Conservation (phyloP, 768 basidiomycete genomes). For the Tulasnella sp. region DNA sequence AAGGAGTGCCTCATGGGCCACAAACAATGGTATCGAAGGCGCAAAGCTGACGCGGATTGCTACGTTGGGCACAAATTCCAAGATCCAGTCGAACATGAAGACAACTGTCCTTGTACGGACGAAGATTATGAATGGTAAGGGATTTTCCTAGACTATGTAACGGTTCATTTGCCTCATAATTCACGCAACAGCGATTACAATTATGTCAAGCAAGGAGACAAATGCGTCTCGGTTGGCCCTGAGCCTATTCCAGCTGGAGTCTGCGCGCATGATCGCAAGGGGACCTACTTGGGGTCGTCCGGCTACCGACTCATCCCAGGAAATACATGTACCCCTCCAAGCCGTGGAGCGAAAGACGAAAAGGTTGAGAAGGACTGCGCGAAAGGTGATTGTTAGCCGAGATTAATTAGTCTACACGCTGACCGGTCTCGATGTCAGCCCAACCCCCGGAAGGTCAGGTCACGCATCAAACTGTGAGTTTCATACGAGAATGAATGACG, state of each 20-base stretch:
- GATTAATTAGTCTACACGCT: neutral
- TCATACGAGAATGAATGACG: neutral
- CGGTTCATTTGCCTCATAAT: slow-evolving; percentile 23
- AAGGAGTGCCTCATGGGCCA: slow-evolving; percentile 92
- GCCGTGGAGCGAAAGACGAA: slow-evolving; percentile 69
- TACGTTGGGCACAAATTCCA: slow-evolving; percentile 88
- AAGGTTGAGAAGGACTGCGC: slow-evolving; percentile 75
- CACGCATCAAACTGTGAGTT: slow-evolving; percentile 70
- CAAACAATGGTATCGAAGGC: slow-evolving; percentile 94
- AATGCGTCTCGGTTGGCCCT: slow-evolving; percentile 84
- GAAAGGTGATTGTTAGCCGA: slow-evolving; percentile 53
- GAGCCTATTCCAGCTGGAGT: slow-evolving; percentile 82
- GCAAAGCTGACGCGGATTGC: slow-evolving; percentile 82
- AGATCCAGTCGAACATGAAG: slow-evolving; percentile 83
- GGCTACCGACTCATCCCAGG: slow-evolving; percentile 93
- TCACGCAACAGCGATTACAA: slow-evolving; percentile 75
- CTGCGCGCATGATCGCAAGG: slow-evolving; percentile 57
- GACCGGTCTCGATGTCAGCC: slow-evolving; percentile 50
- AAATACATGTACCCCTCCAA: slow-evolving; percentile 71
- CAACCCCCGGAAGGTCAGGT: slow-evolving; percentile 79
- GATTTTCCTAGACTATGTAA: slow-evolving; percentile 22
- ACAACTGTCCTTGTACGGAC: slow-evolving; percentile 79
- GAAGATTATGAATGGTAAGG: slow-evolving; percentile 92
- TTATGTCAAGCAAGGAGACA: slow-evolving; percentile 68
- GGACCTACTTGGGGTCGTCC: slow-evolving; percentile 82